phyloP scores from a whole-genome alignment of 495 filamentous ascomycete species.

The Aspergillus egyptiacus region DNA sequence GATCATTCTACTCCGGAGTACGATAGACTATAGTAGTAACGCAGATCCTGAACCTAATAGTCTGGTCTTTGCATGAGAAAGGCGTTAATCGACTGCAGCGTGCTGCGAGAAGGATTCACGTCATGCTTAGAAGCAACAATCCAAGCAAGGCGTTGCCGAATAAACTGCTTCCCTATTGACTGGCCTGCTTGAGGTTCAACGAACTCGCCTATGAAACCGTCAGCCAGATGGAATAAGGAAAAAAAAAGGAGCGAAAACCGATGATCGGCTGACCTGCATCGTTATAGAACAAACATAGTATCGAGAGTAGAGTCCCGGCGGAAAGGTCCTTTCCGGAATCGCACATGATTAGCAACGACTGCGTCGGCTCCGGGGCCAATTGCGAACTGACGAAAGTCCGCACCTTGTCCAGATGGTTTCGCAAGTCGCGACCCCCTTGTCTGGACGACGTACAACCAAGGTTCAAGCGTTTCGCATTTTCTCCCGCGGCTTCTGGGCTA shows the following conservation, averaged over 20 bases:
- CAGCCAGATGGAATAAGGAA: slow-evolving; percentile 12
- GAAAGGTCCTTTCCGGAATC: slow-evolving; percentile 61
- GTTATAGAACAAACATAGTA: slow-evolving; percentile 58
- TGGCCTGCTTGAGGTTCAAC: slow-evolving; percentile 22
- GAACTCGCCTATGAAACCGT: slow-evolving; percentile 27
- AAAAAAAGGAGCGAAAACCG: slow-evolving; percentile 6
- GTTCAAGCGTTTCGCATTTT: slow-evolving; percentile 43
- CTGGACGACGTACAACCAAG: slow-evolving; percentile 63
- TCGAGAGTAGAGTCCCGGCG: slow-evolving; percentile 53
- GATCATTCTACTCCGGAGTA: slow-evolving; percentile 9
- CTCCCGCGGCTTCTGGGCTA: slow-evolving; percentile 27
- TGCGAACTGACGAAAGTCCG: slow-evolving; percentile 41
- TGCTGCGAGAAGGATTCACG: slow-evolving; percentile 73
- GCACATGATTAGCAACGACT: slow-evolving; percentile 52
- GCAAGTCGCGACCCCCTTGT: slow-evolving; percentile 67
- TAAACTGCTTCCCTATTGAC: slow-evolving; percentile 63
- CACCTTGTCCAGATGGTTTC: slow-evolving; percentile 53
- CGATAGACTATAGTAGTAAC: slow-evolving; percentile 11
- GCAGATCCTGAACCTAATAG: slow-evolving; percentile 23
- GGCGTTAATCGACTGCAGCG: slow-evolving; percentile 80
- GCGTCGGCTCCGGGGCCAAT: slow-evolving; percentile 24
- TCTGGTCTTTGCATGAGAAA: slow-evolving; percentile 63
- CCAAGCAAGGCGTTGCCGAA: slow-evolving; percentile 69
- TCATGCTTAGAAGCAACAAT: slow-evolving; percentile 68
- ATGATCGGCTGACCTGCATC: slow-evolving; percentile 47